These are phyloP conservation scores for Calophaca sinica DNA, from an alignment of 306 rosid genomes.

Conservation along the genomic window DNA sequence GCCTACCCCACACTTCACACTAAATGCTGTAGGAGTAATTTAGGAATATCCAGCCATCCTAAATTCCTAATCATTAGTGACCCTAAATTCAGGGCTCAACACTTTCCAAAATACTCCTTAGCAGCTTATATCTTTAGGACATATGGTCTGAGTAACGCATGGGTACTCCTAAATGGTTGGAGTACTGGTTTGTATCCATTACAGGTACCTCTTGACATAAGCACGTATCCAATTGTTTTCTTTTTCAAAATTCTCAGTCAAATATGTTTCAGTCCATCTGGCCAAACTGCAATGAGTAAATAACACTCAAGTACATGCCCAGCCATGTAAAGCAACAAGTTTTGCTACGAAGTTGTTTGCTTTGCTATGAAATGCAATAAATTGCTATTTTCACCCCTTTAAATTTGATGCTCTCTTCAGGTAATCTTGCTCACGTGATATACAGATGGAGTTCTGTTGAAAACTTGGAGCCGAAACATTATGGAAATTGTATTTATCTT, in stretches of 20 bases:
- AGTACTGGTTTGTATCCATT: neutral
- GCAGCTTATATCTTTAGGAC: neutral
- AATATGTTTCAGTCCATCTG: neutral
- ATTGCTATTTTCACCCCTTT: neutral
- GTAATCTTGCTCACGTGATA: neutral
- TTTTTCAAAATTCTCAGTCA: neutral
- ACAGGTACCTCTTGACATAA: neutral
- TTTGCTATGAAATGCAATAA: constrained; percentile 21
- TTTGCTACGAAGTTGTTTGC: neutral
- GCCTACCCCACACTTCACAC: neutral
- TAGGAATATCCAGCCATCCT: neutral
- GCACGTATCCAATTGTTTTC: neutral
- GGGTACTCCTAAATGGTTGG: neutral
- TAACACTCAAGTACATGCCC: neutral
- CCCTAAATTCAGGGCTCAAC: too few relatives aligned
- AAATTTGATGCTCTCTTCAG: constrained; percentile 2
- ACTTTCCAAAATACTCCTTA: neutral
- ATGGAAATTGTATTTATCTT: constrained; percentile 23
- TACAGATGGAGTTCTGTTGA: neutral
- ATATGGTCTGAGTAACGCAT: neutral
- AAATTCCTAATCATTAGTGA: neutral
- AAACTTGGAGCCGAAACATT: neutral
- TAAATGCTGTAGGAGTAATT: neutral
- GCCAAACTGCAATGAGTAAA: neutral
- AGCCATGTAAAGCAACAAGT: neutral